Percentiles rank a stretch among this genome's conserved stretches.
Evolutionary conservation across 495 filamentous ascomycete genomes (phyloP).

Genomic region (Aspergillus incahuasiensis): DNA sequence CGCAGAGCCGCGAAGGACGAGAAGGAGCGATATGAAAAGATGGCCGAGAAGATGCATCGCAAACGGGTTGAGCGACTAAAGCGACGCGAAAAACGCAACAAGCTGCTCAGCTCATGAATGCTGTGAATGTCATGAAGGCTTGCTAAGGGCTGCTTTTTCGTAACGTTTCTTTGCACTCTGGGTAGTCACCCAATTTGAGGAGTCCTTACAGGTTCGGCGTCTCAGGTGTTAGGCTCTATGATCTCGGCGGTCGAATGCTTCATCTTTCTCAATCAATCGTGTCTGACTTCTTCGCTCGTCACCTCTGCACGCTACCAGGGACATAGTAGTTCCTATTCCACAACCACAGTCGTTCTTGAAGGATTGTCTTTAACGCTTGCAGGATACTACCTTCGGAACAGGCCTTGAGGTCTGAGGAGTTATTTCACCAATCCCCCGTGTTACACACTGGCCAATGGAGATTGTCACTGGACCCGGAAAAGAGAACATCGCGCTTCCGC

Average conservation of each 20-base stretch:
- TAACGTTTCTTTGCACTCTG: too few relatives aligned
- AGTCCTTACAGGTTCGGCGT: background rate
- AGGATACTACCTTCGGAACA: too few relatives aligned
- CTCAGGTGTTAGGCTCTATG: background rate
- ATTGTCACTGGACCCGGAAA: too few relatives aligned
- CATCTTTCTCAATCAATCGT: background rate
- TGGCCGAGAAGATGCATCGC: constrained; percentile 96
- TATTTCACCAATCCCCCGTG: too few relatives aligned
- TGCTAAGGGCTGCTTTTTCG: background rate
- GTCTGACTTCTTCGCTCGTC: background rate
- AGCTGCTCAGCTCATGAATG: constrained; percentile 81
- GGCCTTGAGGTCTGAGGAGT: too few relatives aligned
- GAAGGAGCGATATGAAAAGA: constrained; percentile 86
- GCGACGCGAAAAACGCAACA: constrained; percentile 96
- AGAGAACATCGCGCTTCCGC: too few relatives aligned
- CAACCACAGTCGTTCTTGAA: too few relatives aligned
- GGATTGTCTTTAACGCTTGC: too few relatives aligned
- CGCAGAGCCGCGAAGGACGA: constrained; percentile 83
- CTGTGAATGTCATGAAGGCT: background rate
- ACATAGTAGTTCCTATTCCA: too few relatives aligned
- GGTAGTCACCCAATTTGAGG: background rate
- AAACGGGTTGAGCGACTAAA: constrained; percentile 90
- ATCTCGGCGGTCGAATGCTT: background rate
- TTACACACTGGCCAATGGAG: too few relatives aligned
- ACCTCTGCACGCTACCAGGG: background rate